phyloP scores from a whole-genome alignment of 768 basidiomycete genomes.

The Chiua virens region DNA sequence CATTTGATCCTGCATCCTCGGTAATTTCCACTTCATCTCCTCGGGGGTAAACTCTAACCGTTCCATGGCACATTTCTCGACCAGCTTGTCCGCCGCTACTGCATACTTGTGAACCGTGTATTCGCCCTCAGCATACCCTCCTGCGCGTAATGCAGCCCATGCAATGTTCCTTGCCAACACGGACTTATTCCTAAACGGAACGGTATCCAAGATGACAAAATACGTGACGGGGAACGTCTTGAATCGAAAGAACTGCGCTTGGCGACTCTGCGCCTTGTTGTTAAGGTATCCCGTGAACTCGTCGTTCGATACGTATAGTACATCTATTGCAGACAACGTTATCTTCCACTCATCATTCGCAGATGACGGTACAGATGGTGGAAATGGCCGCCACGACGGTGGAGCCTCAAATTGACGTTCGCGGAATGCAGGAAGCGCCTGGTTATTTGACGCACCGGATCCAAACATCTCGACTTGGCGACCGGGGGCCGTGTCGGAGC shows the following conservation, averaged over 20 bases:
- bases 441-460: conserved; percentile 5
- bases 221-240: too few relatives aligned
- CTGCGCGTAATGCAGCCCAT: conserved; percentile 30
- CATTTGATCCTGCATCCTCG: conserved; percentile 13
- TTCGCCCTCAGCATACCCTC: too few relatives aligned
- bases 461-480: conserved; percentile 27
- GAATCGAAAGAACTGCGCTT: conserved; percentile 28
- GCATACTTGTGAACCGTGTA: conserved; percentile 12
- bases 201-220: too few relatives aligned
- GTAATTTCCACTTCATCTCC: not conserved
- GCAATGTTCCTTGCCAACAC: too few relatives aligned
- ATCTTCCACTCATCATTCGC: conserved; percentile 14
- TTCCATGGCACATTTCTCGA: conserved; percentile 15
- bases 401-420: conserved; percentile 22
- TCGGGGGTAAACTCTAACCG: conserved; percentile 18
- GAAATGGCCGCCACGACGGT: not conserved
- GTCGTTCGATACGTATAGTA: conserved; percentile 17
- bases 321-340: conserved; percentile 12
- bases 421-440: conserved; percentile 12
- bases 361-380: not conserved
- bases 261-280: not conserved
- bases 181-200: too few relatives aligned
- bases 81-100: conserved; percentile 15
- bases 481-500: too few relatives aligned
- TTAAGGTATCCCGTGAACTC: conserved; percentile 12